Conservation (phyloP, 2,329 filamentous ascomycete genomes). For the Acarospora socialis region DNA sequence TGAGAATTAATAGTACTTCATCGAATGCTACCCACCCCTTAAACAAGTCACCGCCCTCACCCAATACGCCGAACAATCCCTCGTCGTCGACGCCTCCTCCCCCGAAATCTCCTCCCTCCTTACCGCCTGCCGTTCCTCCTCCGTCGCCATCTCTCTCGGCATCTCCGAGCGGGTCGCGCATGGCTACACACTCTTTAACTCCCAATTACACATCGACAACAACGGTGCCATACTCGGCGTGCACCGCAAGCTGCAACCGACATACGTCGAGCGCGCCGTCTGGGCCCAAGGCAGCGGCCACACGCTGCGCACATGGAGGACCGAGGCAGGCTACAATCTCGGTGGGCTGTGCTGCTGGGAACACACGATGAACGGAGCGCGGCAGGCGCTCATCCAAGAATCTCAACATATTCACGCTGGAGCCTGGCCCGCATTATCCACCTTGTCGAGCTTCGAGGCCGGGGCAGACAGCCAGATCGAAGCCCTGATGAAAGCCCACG, state of each 20-base stretch:
- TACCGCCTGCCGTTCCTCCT: conserved; percentile 20
- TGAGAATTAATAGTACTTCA: conserved; percentile 17
- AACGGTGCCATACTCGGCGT: conserved; percentile 22
- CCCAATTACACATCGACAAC: conserved; percentile 22
- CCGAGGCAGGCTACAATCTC: conserved; percentile 21
- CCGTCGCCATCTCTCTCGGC: conserved; percentile 22
- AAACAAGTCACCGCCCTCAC: conserved; percentile 21
- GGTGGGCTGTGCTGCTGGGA: conserved; percentile 26
- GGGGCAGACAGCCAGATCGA: conserved; percentile 32
- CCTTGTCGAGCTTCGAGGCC: conserved; percentile 24
- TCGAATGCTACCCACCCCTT: conserved; percentile 24
- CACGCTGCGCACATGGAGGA: conserved; percentile 20
- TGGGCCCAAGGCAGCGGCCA: conserved; percentile 24
- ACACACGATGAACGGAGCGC: conserved; percentile 25
- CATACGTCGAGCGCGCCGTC: conserved; percentile 21
- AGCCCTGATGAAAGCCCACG: conserved; percentile 33
- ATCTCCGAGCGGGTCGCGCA: conserved; percentile 22
- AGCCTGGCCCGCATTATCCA: conserved; percentile 21
- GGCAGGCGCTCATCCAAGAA: conserved; percentile 22
- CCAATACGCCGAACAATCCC: conserved; percentile 23
- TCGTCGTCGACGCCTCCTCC: conserved; percentile 21
- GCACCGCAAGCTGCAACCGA: conserved; percentile 26
- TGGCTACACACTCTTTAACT: conserved; percentile 24
- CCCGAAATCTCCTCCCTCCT: conserved; percentile 21
- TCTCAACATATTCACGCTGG: conserved; percentile 22